phyloP scores from a whole-genome alignment of 352 stramenopile genomes.

The Aphanomyces invadans region DNA sequence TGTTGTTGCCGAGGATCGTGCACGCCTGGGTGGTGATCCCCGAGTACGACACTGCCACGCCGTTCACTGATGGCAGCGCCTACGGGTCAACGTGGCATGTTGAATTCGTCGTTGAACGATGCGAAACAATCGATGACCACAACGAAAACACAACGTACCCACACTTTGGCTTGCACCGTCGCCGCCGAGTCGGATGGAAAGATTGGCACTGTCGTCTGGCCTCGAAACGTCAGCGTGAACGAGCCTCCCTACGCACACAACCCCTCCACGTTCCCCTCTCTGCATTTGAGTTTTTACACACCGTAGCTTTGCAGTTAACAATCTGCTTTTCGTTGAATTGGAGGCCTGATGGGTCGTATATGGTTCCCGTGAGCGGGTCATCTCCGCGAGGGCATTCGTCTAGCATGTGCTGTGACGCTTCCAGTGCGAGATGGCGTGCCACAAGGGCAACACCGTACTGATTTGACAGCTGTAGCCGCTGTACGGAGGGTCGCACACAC shows the following conservation, averaged over 20 bases:
- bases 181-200: slow-evolving; percentile 39
- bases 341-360: slow-evolving; percentile 48
- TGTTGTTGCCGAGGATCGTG: slow-evolving; percentile 66
- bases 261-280: not conserved
- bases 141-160: slow-evolving; percentile 11
- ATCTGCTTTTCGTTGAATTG: slow-evolving; percentile 65
- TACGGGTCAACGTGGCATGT: too few species aligned
- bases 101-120: too few species aligned
- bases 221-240: slow-evolving; percentile 81
- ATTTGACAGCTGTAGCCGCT: slow-evolving; percentile 60
- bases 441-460: slow-evolving; percentile 30
- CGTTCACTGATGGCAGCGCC: slow-evolving; percentile 53
- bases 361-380: slow-evolving; percentile 76
- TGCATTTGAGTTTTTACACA: too few species aligned
- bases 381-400: slow-evolving; percentile 72
- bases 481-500: slow-evolving; percentile 77
- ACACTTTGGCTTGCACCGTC: slow-evolving; percentile 44
- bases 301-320: slow-evolving; percentile 62
- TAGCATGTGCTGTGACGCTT: too few species aligned
- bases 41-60: slow-evolving; percentile 56
- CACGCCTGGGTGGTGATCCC: slow-evolving; percentile 58
- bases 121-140: too few species aligned
- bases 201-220: slow-evolving; percentile 68
- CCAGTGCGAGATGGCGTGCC: too few species aligned
- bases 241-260: slow-evolving; percentile 56